Evolutionary conservation across 495 filamentous ascomycete genomes (phyloP), one percentile per base, ranked within the genome.

Genomic region (Xylaria scruposa): DNA sequence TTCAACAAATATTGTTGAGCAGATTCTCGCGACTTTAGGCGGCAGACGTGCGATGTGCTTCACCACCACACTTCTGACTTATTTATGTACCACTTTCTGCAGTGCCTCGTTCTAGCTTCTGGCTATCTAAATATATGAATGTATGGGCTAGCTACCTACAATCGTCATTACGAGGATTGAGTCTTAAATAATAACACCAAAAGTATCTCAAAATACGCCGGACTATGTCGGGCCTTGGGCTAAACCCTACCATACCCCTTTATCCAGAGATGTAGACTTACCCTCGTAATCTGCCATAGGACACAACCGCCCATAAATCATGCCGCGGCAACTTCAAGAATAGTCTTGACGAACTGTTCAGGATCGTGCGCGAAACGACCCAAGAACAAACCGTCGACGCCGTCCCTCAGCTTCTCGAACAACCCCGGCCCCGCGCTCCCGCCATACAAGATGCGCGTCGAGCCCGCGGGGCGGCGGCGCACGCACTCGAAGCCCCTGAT

Each of bases 311-410:
- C 36, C 0, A 4, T 19, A 1, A 44, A 13, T 73, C 56, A 79
- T 21, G 79, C 76, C 44, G 72, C 72, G 17, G 78, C 88, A 70
- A 97, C 88, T 77, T 97, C 93, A 21, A 82, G 72, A 29, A 95
- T 88, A 21, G 94, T 91, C 78, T 85, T 86, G 67, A 85, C 84
- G 67, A 95, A 89, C 47, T 89, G 88, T 31, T 86, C 85, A 19
- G 90, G 83, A 72, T 95, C 89, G 80, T 97, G 93, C 65, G 89
- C 93, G 79, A 97, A 95, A 49, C 93, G 76, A 0, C 93, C 93
- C 61, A 97, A 77, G 75, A 97, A 97, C 81, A 95, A 85, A 10
- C 93, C 93, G 81, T 97, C 93, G 42, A 95, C 89, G 6, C 88
- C 31, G 54, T 88, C 87, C 36, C 85, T 87, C 72, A 97, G 79